Base-by-base conservation (phyloP, 805 yeast species). In the Yamadazyma sp. region DNA sequence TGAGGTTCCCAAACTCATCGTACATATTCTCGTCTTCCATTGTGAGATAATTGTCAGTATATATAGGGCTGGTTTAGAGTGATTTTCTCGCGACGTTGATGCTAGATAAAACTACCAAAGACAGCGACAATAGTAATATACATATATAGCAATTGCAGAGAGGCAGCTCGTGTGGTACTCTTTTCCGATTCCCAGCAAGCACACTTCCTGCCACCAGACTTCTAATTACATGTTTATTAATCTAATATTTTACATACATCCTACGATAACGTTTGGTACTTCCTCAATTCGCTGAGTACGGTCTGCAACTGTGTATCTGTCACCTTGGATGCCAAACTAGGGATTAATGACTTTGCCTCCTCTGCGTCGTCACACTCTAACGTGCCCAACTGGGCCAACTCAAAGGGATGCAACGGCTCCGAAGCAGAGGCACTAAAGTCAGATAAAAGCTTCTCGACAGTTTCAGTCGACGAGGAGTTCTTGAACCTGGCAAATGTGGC, bases 311-410 rank as follows among this genome's bases (percentile, higher is more conserved):
- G 97, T 28, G 85, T 84, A 48, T 89, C 95, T 7, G 84, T 77
- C 36, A 85, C 88, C 60, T 90, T 90, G 44, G 75, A 78, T 16
- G 77, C 74, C 55, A 93, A 72, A 60, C 95, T 84, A 32, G 99
- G 97, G 41, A 93, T 82, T 53, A 93, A 71, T 12, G 96, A 86
- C 63, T 87, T 87, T 24, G 98, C 98, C 68, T 93, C 99, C 55
- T 86, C 99, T 5, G 95, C 89, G 46, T 91, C 97, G 55, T 91
- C 99, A 63, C 97, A 90, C 20, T 93, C 84, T 45, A 91, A 71
- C 3, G 95, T 86, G 0, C 95, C 91, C 44, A 84, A 67, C 62
- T 93, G 98, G 1, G 98, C 95, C 38, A 87, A 71, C 64, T 93
- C 99, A 60, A 93, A 93, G 1, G 99, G 98, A 67, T 93, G 99